A percentile compares a stretch with the other conserved stretches of the same genome.
phyloP scores from a whole-genome alignment of 2,329 filamentous ascomycete genomes.

The Neopestalotiopsis clavispora region DNA sequence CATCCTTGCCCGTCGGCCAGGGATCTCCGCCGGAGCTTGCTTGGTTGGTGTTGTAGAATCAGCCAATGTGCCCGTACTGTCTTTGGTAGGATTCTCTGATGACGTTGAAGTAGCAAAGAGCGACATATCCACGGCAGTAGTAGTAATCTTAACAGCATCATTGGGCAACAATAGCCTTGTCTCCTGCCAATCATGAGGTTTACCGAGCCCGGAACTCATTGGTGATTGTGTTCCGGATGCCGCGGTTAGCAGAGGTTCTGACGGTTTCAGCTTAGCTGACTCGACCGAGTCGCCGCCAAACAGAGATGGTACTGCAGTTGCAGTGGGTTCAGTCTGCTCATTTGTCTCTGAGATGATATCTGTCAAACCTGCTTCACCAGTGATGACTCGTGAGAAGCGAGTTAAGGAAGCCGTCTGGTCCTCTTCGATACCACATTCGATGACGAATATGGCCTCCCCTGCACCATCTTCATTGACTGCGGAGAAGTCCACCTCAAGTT shows the following conservation, averaged over 20 bases:
- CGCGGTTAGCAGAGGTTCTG: slow-evolving; percentile 25
- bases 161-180: slow-evolving; percentile 67
- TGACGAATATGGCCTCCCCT: slow-evolving; percentile 77
- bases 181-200: slow-evolving; percentile 68
- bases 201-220: slow-evolving; percentile 27
- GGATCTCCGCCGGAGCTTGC: slow-evolving; percentile 64
- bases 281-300: slow-evolving; percentile 32
- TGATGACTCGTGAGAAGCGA: slow-evolving; percentile 47
- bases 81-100: slow-evolving; percentile 78
- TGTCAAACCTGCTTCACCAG: slow-evolving; percentile 20
- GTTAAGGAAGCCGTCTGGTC: slow-evolving; percentile 48
- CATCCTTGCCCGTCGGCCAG: slow-evolving; percentile 82
- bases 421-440: slow-evolving; percentile 74
- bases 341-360: slow-evolving; percentile 14
- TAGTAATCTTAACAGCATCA: slow-evolving; percentile 66
- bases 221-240: slow-evolving; percentile 29
- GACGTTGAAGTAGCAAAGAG: slow-evolving; percentile 71
- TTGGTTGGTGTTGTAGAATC: slow-evolving; percentile 54
- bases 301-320: slow-evolving; percentile 30
- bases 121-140: slow-evolving; percentile 76
- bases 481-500: slow-evolving; percentile 87
- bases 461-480: slow-evolving; percentile 76
- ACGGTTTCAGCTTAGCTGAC: slow-evolving; percentile 25
- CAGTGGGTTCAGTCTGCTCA: slow-evolving; percentile 4
- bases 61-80: slow-evolving; percentile 53